These are phyloP conservation scores for Starmerella kuoi DNA, from an alignment of 805 yeast genomes.

Conservation along the genomic window DNA sequence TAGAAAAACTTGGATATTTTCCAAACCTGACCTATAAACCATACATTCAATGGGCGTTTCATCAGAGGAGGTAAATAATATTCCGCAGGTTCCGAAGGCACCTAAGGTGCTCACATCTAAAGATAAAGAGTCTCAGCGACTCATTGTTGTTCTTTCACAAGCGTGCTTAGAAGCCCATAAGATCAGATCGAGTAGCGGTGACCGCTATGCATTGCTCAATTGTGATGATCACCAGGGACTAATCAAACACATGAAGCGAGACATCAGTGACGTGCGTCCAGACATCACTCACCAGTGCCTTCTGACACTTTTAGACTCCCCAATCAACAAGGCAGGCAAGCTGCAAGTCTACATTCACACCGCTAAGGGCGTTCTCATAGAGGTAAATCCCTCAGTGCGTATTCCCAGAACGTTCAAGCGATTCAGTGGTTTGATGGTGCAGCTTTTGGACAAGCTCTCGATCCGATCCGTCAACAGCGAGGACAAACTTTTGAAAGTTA, in stretches of 20 bases:
- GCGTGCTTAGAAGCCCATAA: constrained; percentile 94
- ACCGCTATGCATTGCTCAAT: constrained; percentile 82
- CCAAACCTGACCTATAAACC: neutral
- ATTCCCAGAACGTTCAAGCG: constrained; percentile 97
- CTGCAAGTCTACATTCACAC: constrained; percentile 94
- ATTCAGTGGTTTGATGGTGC: constrained; percentile 96
- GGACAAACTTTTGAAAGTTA: constrained; percentile 84
- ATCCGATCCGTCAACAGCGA: constrained; percentile 92
- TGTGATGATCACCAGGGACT: constrained; percentile 98
- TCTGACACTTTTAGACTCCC: constrained; percentile 88
- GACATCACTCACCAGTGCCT: constrained; percentile 98
- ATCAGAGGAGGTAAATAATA: constrained; percentile 27
- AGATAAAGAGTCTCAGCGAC: constrained; percentile 75
- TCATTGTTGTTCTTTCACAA: constrained; percentile 88
- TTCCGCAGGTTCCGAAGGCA: constrained; percentile 79
- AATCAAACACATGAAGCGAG: constrained; percentile 89
- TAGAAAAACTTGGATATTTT: neutral
- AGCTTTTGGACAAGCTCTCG: constrained; percentile 78
- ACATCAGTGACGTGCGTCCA: constrained; percentile 97
- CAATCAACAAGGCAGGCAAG: constrained; percentile 93
- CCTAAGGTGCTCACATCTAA: constrained; percentile 70
- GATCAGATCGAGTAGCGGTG: constrained; percentile 67
- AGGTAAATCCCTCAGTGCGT: constrained; percentile 91
- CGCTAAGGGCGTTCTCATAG: constrained; percentile 85
- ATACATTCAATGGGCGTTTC: constrained; percentile 5